A percentile compares a stretch with the other conserved stretches of the same genome.
phyloP scores from a whole-genome alignment of 257 asterid genomes.

The Solanum ossicruentum region DNA sequence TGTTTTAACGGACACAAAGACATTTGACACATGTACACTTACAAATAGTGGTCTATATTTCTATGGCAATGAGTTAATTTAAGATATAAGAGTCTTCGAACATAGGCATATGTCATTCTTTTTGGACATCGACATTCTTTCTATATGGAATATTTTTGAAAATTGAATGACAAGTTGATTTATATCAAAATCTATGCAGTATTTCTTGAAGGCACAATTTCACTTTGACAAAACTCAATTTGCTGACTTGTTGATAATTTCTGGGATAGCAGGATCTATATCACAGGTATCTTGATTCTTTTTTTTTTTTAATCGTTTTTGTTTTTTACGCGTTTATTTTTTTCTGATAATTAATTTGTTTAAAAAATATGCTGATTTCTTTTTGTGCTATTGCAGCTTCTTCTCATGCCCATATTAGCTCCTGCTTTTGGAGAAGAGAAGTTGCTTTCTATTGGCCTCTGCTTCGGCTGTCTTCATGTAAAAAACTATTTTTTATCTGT shows the following conservation, averaged over 20 bases:
- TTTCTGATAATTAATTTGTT: not conserved
- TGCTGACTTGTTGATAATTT: constrained; percentile 77
- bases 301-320: not conserved
- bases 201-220: constrained; percentile 74
- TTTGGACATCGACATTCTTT: not conserved
- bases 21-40: not conserved
- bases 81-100: not conserved
- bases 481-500: not conserved
- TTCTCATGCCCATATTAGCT: constrained; percentile 68
- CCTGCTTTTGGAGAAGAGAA: constrained; percentile 70
- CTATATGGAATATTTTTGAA: not conserved
- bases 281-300: constrained; percentile 46
- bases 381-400: constrained; percentile 34
- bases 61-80: not conserved
- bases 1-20: not conserved
- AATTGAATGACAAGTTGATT: not conserved
- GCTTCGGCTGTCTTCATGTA: constrained; percentile 56
- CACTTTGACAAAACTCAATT: constrained; percentile 84
- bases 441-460: constrained; percentile 67
- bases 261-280: constrained; percentile 62
- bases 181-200: constrained; percentile 28
- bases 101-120: not conserved
- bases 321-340: not conserved
- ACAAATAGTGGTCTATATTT: not conserved
- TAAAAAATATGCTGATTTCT: not conserved